Evolutionary conservation across 371 early-diverging fungal species (phyloP).

Genomic region (Zychaea mexicana): DNA sequence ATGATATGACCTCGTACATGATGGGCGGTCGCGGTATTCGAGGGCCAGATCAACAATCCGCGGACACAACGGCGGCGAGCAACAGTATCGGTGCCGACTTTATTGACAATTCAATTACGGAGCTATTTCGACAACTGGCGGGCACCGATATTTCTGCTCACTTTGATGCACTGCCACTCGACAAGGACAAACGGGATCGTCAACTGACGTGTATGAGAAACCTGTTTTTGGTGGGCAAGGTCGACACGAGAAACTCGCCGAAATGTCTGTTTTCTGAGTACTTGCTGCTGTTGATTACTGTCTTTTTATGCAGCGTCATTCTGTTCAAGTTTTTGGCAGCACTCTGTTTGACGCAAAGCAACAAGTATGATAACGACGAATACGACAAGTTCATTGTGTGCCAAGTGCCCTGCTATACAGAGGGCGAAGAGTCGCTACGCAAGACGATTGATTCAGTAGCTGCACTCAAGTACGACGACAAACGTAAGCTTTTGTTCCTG

Average conservation of each 20-base stretch:
- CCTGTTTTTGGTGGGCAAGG: slow-evolving; percentile 84
- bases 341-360: slow-evolving; percentile 63
- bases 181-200: slow-evolving; percentile 32
- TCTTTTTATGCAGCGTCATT: slow-evolving; percentile 83
- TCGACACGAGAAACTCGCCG: slow-evolving; percentile 84
- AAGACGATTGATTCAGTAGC: slow-evolving; percentile 95
- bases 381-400: slow-evolving; percentile 92
- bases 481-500: slow-evolving; percentile 93
- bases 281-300: slow-evolving; percentile 77
- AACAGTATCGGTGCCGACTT: slow-evolving; percentile 40
- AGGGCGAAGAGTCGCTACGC: slow-evolving; percentile 93
- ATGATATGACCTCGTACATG: slow-evolving; percentile 48
- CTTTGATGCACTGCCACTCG: slow-evolving; percentile 56
- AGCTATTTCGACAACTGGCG: slow-evolving; percentile 63
- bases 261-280: slow-evolving; percentile 89
- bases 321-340: slow-evolving; percentile 94
- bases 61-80: not conserved
- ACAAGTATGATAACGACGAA: slow-evolving; percentile 83
- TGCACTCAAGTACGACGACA: slow-evolving; percentile 88
- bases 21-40: slow-evolving; percentile 40
- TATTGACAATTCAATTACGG: slow-evolving; percentile 61
- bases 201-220: slow-evolving; percentile 76
- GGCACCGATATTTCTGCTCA: slow-evolving; percentile 71
- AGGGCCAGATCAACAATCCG: slow-evolving; percentile 23
- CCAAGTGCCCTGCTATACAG: slow-evolving; percentile 97